Base-by-base conservation (phyloP, 768 basidiomycete genomes). In the Imleria badia region DNA sequence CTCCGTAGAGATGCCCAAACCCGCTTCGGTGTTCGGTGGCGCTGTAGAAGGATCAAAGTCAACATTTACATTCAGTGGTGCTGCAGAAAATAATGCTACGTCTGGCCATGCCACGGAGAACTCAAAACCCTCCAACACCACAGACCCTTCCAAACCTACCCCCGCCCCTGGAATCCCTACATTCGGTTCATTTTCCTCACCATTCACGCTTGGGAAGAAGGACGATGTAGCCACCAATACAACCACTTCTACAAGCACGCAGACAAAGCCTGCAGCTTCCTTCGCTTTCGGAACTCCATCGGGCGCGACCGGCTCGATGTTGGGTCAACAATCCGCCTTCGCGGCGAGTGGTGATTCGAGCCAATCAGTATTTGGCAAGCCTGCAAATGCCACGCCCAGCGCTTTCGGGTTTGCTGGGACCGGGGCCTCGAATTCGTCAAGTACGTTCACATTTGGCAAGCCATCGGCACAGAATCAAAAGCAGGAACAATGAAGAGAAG, bases 341-440 rank as follows among this genome's bases (percentile, higher is more conserved):
- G 35, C 52, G 5, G 33, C 49, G 8, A 51, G 36, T 15, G 46
- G 49, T 23, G 48, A 57, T 31, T 52, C 59, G 19, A 51, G 35
- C 13, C 57, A 58, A 14, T 23, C 54, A 29, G 2, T 46, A 26
- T 56, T 66, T 42, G 51, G 55, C 29, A 71, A 59, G 30, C 56
- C 62, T 11, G 13, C 56, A n/a, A 59, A 59, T 33, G n/a, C 51
- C 13, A 57, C 62, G 6, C 57, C 70, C 2, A 68, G 63, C 54
- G 59, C 69, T 11, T 71, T 75, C 58, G 72, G 71, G 29, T 75
- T 76, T 52, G 13, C 14, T 55, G 69, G 70, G 42, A 39, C 60
- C 19, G 56, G 52, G n/a, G 30, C 33, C 23, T 31, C 66, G 26
- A 38, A 48, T 26, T 49, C 64, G 26, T 41, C 59, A 10, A 40